Evolutionary conservation across 2,329 filamentous ascomycete genomes (phyloP), one percentile per base, ranked within the genome.

Genomic region (Colletotrichum trifolii): DNA sequence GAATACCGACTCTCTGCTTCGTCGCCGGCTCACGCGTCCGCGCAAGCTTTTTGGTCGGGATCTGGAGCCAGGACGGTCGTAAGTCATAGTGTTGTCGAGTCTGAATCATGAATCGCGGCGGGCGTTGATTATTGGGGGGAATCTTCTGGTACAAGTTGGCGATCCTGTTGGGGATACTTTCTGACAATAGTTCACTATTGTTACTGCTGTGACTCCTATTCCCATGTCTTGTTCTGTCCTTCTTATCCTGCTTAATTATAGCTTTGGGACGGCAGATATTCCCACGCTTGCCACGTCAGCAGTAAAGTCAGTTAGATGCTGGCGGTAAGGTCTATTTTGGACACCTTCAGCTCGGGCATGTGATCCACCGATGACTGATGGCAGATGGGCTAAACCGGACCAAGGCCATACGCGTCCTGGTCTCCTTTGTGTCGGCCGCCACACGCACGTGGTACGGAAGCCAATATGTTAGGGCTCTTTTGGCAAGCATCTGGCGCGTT

Each of bases 381-480:
- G 39, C 33, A 43, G 34, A n/a, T 15, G 10, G 33, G 34, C 54
- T 56, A 56, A 49, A 13, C 15, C 7, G 3, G 8, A 33, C 39
- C 45, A 42, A 63, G 61, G 49, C 54, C 12, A 56, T 52, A 13
- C 54, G 64, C 2, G 60, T 68, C 6, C 66, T 69, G 33, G 36
- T 69, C 0, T 71, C 67, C 8, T 68, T 71, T 45, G 67, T 69
- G 6, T 68, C 64, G 68, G 68, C 66, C 39, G 62, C 70, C 11
- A 70, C 68, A 10, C 68, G 69, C 47, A 67, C 67, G n/a, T 71
- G 66, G 66, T 70, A 67, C 25, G 69, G 68, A 3, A 66, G 68
- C 57, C 59, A 71, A 46, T 68, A 69, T 35, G 55, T 69, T n/a
- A 64, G 52, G n/a, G 64, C 67, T 36, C 45, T 71, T 17, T 49